These are phyloP conservation scores for Talaromyces funiculosus DNA, from an alignment of 2,329 filamentous ascomycete genomes.

Conservation along the genomic window DNA sequence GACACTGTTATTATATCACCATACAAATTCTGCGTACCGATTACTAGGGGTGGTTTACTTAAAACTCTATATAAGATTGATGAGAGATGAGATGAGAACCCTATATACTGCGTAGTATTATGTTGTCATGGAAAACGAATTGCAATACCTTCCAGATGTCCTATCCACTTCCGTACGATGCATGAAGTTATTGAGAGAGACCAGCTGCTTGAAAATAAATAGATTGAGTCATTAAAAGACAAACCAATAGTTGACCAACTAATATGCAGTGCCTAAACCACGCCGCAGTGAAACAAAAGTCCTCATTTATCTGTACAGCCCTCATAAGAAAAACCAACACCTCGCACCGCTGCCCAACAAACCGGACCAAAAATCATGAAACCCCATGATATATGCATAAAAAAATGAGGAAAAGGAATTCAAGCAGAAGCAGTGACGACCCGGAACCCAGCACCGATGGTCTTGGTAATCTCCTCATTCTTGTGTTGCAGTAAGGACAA, in stretches of 20 bases:
- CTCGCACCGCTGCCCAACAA: not conserved
- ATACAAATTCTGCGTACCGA: not conserved
- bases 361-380: not conserved
- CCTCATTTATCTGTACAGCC: not conserved
- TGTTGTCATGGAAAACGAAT: no score
- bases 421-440: slow-evolving; percentile 59
- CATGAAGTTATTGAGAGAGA: not conserved
- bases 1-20: not conserved
- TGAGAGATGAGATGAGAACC: no score
- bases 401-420: slow-evolving; percentile 1
- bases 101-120: no score
- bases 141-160: no score
- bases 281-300: not conserved
- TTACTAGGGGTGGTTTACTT: not conserved
- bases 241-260: not conserved
- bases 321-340: not conserved
- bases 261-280: not conserved
- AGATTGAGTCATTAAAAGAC: no score
- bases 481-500: slow-evolving; percentile 78
- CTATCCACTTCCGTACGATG: no score
- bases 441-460: slow-evolving; percentile 46
- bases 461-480: slow-evolving; percentile 43
- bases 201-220: no score
- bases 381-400: not conserved
- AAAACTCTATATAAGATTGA: not conserved